A percentile compares a stretch with the other conserved stretches of the same genome.
phyloP scores from a whole-genome alignment of 106 monocot genomes.

The Cymbidium sinense region DNA sequence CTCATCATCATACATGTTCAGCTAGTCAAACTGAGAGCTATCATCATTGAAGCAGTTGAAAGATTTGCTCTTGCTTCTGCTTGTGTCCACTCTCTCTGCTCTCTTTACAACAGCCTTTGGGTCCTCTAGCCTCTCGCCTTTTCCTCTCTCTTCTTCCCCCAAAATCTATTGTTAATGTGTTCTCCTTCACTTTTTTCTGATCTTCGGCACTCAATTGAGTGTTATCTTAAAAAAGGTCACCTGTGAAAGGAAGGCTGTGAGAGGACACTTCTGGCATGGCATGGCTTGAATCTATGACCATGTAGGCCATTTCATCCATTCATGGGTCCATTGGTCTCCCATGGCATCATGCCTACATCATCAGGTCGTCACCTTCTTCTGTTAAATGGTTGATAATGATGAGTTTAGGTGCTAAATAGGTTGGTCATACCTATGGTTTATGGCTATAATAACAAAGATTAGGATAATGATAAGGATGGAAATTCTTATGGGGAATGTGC shows the following conservation, averaged over 20 bases:
- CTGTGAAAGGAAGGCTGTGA: not conserved
- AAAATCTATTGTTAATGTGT: not conserved
- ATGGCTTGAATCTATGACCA: not conserved
- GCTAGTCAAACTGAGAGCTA: not conserved
- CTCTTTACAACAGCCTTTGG: not conserved
- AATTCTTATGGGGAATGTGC: too few species aligned
- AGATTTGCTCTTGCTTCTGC: not conserved
- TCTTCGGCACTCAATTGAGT: not conserved
- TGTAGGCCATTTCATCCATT: not conserved
- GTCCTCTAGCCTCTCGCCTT: not conserved
- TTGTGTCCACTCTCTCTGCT: not conserved
- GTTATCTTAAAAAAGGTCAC: too few species aligned
- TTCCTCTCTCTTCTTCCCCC: not conserved
- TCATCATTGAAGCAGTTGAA: conserved; percentile 1
- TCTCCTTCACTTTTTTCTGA: not conserved
- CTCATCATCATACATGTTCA: not conserved
- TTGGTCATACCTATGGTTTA: too few species aligned
- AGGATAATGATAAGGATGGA: too few species aligned
- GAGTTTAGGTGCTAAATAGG: too few species aligned
- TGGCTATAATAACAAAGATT: too few species aligned
- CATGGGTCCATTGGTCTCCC: too few species aligned
- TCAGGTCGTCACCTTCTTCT: not conserved
- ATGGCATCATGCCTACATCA: not conserved
- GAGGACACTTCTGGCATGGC: not conserved
- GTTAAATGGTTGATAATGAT: too few species aligned